Conservation (phyloP, 2,329 filamentous ascomycete genomes). For the Pseudogymnoascus sp. region DNA sequence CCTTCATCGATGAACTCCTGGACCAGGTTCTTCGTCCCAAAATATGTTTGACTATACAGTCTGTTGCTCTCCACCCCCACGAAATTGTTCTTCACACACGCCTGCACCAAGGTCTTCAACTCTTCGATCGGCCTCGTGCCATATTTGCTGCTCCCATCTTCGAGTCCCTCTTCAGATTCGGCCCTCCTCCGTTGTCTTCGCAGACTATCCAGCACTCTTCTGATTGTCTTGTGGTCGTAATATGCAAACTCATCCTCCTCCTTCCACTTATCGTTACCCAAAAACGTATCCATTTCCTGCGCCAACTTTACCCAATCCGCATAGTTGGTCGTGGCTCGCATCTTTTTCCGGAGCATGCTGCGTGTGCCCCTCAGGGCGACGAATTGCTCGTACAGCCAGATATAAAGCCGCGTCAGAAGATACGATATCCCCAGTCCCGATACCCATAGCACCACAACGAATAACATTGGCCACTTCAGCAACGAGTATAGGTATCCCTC, state of each 20-base stretch:
- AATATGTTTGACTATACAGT: constrained; percentile 96
- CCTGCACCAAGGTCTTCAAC: constrained; percentile 69
- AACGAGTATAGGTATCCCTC: constrained; percentile 87
- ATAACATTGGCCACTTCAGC: constrained; percentile 83
- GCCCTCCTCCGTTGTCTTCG: constrained; percentile 47
- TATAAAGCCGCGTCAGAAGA: constrained; percentile 75
- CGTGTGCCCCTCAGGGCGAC: constrained; percentile 80
- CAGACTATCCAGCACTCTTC: constrained; percentile 69
- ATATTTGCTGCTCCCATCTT: constrained; percentile 32
- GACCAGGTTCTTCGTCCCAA: constrained; percentile 89
- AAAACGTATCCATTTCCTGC: constrained; percentile 66
- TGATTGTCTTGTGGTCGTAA: constrained; percentile 82
- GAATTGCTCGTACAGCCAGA: constrained; percentile 85
- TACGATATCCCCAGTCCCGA: constrained; percentile 65
- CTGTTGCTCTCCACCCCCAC: constrained; percentile 87
- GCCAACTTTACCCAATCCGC: constrained; percentile 76
- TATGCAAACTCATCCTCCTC: constrained; percentile 69
- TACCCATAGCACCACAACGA: constrained; percentile 76
- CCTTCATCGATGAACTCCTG: constrained; percentile 84
- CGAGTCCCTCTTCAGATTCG: constrained; percentile 43
- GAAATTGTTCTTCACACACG: constrained; percentile 96
- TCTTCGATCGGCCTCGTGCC: constrained; percentile 56
- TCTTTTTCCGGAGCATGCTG: constrained; percentile 58
- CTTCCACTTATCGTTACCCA: constrained; percentile 77
- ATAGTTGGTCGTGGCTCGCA: constrained; percentile 68